Evolutionary conservation across 495 filamentous ascomycete species (phyloP), one percentile per base, ranked within the genome.

Genomic region (Penicillium lagena): DNA sequence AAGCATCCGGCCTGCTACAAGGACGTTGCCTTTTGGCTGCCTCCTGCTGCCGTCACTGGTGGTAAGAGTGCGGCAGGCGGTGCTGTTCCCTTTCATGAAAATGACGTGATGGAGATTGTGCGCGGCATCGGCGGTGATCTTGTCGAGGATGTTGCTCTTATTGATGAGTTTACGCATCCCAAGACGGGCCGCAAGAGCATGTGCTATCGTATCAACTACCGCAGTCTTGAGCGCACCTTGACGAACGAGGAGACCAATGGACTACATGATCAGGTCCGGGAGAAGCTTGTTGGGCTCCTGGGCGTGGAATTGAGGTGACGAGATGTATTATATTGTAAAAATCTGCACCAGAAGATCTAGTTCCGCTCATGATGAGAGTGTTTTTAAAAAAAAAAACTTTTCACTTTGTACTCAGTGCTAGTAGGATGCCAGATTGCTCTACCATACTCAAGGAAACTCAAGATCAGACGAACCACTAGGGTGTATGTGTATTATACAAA

Each of bases 31-130:
- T 98, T 98, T 62, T 98, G 94, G 94, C 64, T 96, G 22, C 73
- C 72, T 12, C 67, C 76, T 11, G 66, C 78, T 8, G 52, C 64
- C 43, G 54, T 51, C 22, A 64, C 56, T 9, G 63, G 67, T 37
- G 66, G 58, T 4, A 52, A 39, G 39, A 76, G 73, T 40, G 68
- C 80, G 40, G 75, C 78, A 11, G 79, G 79, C 39, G 73, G 74
- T 22, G 63, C 60, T 29, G 63, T 69, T 12, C 51, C 66, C 1
- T 87, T 95, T 50, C 90, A 96, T 57, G 90, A 91, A 66, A 97
- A 98, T 63, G 94, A 98, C 67, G 68, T 98, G 34, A 96, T 96
- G 91, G 93, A 97, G 69, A 73, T 95, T 39, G 83, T 96, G 10
- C 76, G 93, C 35, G 79, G 80, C 17, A 76, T 87, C 27, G 87